A percentile compares a stretch with the other conserved stretches of the same genome.
Conservation (phyloP, 2,329 filamentous ascomycete species). For the Colletotrichum theobromicola region DNA sequence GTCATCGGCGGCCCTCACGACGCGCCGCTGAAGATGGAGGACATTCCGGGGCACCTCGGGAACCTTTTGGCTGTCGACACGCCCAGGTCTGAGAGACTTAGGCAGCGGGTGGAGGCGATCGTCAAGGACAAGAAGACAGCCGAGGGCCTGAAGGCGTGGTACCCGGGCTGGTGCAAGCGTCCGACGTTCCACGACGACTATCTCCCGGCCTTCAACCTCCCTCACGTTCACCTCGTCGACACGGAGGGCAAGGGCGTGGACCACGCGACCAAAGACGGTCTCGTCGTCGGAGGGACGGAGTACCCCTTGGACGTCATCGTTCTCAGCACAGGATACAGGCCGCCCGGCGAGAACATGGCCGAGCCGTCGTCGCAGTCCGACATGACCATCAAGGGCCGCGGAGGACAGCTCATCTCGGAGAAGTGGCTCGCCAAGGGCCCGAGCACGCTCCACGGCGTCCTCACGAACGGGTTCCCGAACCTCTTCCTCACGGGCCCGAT, state of each 20-base stretch:
- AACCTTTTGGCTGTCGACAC: constrained; percentile 45
- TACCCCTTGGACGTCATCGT: constrained; percentile 49
- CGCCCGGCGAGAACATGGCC: constrained; percentile 34
- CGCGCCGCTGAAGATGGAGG: constrained; percentile 19
- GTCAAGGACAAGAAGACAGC: constrained; percentile 60
- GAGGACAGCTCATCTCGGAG: constrained; percentile 46
- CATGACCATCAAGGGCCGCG: constrained; percentile 44
- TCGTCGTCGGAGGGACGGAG: constrained; percentile 52
- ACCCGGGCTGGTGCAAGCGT: constrained; percentile 67
- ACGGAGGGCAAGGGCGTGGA: constrained; percentile 60
- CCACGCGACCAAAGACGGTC: constrained; percentile 45
- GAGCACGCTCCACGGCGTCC: constrained; percentile 57
- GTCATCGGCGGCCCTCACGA: constrained; percentile 33
- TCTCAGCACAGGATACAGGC: constrained; percentile 41
- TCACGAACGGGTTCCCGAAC: constrained; percentile 58
- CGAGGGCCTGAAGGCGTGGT: constrained; percentile 62
- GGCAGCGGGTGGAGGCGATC: constrained; percentile 50
- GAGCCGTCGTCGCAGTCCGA: constrained; percentile 25
- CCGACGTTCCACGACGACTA: constrained; percentile 67
- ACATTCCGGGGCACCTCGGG: constrained; percentile 36
- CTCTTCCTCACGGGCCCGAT: constrained; percentile 50
- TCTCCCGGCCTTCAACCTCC: constrained; percentile 61
- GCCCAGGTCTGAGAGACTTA: constrained; percentile 45
- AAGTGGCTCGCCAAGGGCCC: constrained; percentile 47
- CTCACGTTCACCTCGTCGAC: constrained; percentile 65